These are phyloP conservation scores for Wallacemonas sp. DNA, from an alignment of 208 protist genomes.

Conservation along the genomic window DNA sequence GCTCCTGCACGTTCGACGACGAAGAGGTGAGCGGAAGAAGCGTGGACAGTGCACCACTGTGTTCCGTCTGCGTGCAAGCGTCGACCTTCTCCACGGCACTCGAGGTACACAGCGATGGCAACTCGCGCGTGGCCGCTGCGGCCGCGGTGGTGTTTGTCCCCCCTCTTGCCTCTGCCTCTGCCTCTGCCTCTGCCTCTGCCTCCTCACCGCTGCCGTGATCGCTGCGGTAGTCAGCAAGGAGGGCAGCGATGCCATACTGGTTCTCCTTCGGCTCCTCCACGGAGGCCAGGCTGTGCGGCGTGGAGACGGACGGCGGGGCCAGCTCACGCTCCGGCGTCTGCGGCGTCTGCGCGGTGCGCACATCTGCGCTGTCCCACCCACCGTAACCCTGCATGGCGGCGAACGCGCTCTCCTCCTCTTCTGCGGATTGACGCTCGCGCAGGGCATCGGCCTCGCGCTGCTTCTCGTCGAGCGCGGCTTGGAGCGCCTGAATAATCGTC, in stretches of 20 bases:
- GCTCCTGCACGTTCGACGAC: not conserved
- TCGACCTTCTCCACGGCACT: not conserved
- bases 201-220: not conserved
- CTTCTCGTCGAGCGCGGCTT: slow-evolving; percentile 10
- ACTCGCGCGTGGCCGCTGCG: too few species aligned
- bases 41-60: not conserved
- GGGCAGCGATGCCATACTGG: not conserved
- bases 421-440: not conserved
- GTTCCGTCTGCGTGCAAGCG: not conserved
- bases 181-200: too few species aligned
- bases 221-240: slow-evolving; percentile 14
- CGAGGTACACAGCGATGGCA: not conserved
- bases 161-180: too few species aligned
- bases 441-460: slow-evolving; percentile 4
- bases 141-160: too few species aligned
- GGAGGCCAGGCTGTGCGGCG: too few species aligned
- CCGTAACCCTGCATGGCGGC: not conserved
- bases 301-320: too few species aligned
- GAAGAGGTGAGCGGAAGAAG: not conserved
- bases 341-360: too few species aligned
- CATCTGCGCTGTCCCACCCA: not conserved
- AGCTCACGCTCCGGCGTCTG: too few species aligned
- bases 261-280: not conserved
- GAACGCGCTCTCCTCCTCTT: slow-evolving; percentile 3
- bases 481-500: not conserved